Percentiles rank a stretch among this genome's conserved stretches.
These are phyloP conservation scores for Paramecium biaurelia DNA, from an alignment of 73 alveolate genomes.

Conservation along the genomic window DNA sequence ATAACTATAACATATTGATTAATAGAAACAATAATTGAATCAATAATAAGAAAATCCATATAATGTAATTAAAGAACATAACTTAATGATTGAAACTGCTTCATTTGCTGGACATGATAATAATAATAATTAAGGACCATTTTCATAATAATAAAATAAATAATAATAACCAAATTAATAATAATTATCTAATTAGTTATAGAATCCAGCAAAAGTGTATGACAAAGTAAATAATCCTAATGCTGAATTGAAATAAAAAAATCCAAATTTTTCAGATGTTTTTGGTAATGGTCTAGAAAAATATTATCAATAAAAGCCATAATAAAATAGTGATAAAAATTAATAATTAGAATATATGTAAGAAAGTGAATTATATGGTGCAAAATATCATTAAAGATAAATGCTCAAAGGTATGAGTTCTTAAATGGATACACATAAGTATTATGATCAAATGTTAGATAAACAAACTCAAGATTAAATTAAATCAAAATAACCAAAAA, in stretches of 20 bases:
- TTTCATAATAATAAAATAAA: neutral
- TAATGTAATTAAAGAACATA: neutral
- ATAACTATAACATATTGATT: neutral
- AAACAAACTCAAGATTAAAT: neutral
- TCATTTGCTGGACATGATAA: neutral
- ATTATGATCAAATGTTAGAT: neutral
- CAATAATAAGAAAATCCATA: neutral
- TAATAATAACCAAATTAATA: neutral
- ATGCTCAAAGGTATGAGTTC: conserved; percentile 48
- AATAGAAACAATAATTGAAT: neutral
- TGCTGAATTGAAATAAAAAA: conserved; percentile 12
- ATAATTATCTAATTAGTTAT: neutral
- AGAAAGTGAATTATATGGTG: conserved; percentile 32
- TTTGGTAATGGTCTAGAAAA: neutral
- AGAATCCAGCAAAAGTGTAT: neutral
- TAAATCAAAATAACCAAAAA: neutral
- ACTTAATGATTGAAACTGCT: conserved; percentile 26
- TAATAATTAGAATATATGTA: neutral
- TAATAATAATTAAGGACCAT: neutral
- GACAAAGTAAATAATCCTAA: conserved; percentile 26
- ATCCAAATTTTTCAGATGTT: conserved; percentile 25
- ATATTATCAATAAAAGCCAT: neutral
- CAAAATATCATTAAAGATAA: conserved; percentile 20
- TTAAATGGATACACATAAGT: conserved; percentile 30
- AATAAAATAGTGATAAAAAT: neutral